These are phyloP conservation scores for Peronosclerospora sorghi DNA, from an alignment of 352 stramenopile species.

Conservation along the genomic window DNA sequence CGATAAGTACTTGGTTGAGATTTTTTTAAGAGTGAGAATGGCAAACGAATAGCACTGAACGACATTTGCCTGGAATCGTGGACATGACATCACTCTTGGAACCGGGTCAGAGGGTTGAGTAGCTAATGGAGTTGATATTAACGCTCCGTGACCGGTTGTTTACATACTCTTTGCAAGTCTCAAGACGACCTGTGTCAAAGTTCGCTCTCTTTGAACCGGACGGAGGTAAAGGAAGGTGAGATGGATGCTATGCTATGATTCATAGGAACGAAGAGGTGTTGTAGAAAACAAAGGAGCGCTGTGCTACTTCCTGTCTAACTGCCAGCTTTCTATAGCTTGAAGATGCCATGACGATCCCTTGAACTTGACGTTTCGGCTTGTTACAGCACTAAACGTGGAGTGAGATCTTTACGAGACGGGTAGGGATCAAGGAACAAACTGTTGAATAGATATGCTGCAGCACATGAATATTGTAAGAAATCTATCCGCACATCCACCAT, in stretches of 20 bases:
- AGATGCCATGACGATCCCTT: too few relatives aligned
- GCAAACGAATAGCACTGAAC: slow-evolving; percentile 37
- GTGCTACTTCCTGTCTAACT: too few relatives aligned
- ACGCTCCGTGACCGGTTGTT: slow-evolving; percentile 52
- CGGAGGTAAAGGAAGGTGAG: slow-evolving; percentile 5
- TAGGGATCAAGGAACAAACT: too few relatives aligned
- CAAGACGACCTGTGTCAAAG: slow-evolving; percentile 35
- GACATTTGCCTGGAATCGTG: slow-evolving; percentile 60
- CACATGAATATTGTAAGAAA: too few relatives aligned
- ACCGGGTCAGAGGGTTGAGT: slow-evolving; percentile 70
- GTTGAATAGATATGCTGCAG: too few relatives aligned
- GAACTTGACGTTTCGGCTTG: too few relatives aligned
- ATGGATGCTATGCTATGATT: background rate
- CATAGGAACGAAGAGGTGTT: too few relatives aligned
- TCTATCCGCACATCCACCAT: background rate
- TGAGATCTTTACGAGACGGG: too few relatives aligned
- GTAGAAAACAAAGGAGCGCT: too few relatives aligned
- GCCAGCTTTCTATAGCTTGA: too few relatives aligned
- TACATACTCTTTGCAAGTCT: slow-evolving; percentile 39
- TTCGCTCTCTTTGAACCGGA: slow-evolving; percentile 38
- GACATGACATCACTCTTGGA: slow-evolving; percentile 47
- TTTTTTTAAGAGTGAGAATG: slow-evolving; percentile 67
- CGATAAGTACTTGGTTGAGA: slow-evolving; percentile 35
- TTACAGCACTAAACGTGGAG: too few relatives aligned
- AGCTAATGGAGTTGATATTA: slow-evolving; percentile 70